phyloP scores from a whole-genome alignment of 2,329 filamentous ascomycete species.

The Xylariales sp. region DNA sequence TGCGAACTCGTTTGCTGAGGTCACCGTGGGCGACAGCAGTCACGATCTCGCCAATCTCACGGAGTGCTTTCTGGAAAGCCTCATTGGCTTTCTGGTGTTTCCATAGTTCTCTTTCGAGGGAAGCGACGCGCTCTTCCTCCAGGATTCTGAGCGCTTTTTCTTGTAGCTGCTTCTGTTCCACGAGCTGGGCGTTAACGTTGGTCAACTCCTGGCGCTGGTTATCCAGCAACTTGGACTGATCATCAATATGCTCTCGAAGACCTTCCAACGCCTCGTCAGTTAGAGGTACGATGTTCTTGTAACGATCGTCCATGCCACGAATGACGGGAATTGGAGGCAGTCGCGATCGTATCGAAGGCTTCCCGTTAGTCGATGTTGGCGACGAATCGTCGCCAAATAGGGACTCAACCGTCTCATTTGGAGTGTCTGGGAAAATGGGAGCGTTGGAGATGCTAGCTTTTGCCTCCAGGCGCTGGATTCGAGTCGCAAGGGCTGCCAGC shows the following conservation, averaged over 20 bases:
- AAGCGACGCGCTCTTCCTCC: constrained; percentile 81
- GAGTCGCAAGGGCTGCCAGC: constrained; percentile 69
- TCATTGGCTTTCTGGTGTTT: constrained; percentile 98
- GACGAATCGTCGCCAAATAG: constrained; percentile 56
- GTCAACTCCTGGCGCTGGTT: constrained; percentile 82
- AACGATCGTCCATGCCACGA: constrained; percentile 28
- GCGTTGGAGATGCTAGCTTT: constrained; percentile 60
- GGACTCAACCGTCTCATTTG: constrained; percentile 68
- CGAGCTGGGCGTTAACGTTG: constrained; percentile 78
- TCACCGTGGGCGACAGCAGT: constrained; percentile 94
- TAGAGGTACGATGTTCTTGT: constrained; percentile 46
- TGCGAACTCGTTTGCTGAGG: constrained; percentile 92
- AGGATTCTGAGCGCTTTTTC: constrained; percentile 77
- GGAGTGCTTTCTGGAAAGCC: constrained; percentile 94
- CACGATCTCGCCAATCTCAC: constrained; percentile 96
- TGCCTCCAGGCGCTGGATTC: constrained; percentile 79
- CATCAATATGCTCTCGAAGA: constrained; percentile 85
- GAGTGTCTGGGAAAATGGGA: constrained; percentile 69
- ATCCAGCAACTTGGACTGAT: constrained; percentile 88
- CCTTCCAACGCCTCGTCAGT: constrained; percentile 81
- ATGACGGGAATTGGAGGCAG: constrained; percentile 40
- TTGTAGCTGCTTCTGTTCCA: constrained; percentile 80
- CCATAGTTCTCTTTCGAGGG: constrained; percentile 86
- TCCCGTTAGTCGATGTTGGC: constrained; percentile 38
- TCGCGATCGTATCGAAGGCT: constrained; percentile 32